Base-by-base conservation (phyloP, 1,284 basidiomycete genomes). In the Leccinum fallax region DNA sequence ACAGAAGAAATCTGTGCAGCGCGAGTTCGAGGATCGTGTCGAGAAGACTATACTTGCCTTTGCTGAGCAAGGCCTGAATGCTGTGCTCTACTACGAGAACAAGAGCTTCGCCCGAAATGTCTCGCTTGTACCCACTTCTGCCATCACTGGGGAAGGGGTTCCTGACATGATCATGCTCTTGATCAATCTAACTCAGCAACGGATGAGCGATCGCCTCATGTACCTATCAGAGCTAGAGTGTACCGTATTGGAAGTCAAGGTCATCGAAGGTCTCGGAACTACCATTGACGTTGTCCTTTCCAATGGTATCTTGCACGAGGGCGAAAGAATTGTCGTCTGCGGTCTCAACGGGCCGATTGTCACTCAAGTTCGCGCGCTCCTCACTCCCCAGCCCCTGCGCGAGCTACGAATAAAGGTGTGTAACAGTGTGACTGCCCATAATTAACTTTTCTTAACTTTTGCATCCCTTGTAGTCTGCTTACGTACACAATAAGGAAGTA, bases 121-220 rank as follows among this genome's bases (percentile, higher is more conserved):
- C 65, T 98, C 95, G 10, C 83, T 99, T 52, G 97, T 99, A 16
- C 97, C 97, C 36, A 99, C 97, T 6, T 98, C 97, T 60, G 97
- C 97, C 32, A 88, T 97, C 76, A 98, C 97, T 1, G 97, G 97
- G 65, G 97, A 99, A 80, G 97, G 97, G 80, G 87, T 99, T 26
- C 97, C 97, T n/a, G 97, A 99, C 80, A 95, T 99, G 94, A 95
- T 99, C 77, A 94, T 96, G 89, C 85, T 99, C 38, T 89, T 99
- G 73, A 88, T 98, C 78, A 96, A 97, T 76, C 85, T 99, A 61
- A 99, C 97, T 8, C 97, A 99, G 77, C 93, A 97, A 78, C 88
- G 97, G 64, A 98, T 99, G 97, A 96, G 92, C 74, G 94, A 97
- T 74, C 86, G 90, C 57, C 83, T 99, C 67, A 99, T 99, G 97